These are phyloP conservation scores for Pelargonium exstipulatum DNA, from an alignment of 441 rosid genomes.

Conservation along the genomic window DNA sequence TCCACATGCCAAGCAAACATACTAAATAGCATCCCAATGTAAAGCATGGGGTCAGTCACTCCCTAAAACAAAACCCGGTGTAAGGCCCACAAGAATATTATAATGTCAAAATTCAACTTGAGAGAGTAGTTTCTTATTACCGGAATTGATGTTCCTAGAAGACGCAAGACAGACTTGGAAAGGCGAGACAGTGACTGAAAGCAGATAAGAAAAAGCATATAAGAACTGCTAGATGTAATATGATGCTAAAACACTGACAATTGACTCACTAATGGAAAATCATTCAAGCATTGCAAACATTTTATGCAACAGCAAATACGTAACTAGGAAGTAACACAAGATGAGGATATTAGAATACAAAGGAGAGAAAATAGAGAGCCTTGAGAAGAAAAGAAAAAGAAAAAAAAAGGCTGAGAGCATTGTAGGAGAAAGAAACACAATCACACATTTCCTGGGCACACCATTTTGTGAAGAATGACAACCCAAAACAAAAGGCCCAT, in stretches of 20 bases:
- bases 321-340: not conserved
- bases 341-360: not conserved
- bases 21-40: conserved; percentile 98
- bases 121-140: conserved; percentile 33
- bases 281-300: not conserved
- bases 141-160: conserved; percentile 78
- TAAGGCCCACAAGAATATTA: conserved; percentile 2
- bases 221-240: conserved; percentile 14
- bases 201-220: conserved; percentile 10
- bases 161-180: conserved; percentile 81
- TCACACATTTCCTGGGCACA: conserved; percentile 1
- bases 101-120: conserved; percentile 10
- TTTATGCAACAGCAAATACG: not conserved
- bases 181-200: conserved; percentile 73
- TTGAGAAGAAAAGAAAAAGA: not conserved
- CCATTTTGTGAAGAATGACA: not conserved
- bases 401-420: not conserved
- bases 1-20: conserved; percentile 99
- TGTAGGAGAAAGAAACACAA: conserved; percentile 3
- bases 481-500: not conserved
- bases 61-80: conserved; percentile 57
- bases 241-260: not conserved
- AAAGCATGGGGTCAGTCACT: conserved; percentile 99
- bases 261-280: not conserved
- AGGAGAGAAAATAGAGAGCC: not conserved